Evolutionary conservation across 225 moss, liverwort and hornwort species (phyloP).

Genomic region (Neckera pumila): DNA sequence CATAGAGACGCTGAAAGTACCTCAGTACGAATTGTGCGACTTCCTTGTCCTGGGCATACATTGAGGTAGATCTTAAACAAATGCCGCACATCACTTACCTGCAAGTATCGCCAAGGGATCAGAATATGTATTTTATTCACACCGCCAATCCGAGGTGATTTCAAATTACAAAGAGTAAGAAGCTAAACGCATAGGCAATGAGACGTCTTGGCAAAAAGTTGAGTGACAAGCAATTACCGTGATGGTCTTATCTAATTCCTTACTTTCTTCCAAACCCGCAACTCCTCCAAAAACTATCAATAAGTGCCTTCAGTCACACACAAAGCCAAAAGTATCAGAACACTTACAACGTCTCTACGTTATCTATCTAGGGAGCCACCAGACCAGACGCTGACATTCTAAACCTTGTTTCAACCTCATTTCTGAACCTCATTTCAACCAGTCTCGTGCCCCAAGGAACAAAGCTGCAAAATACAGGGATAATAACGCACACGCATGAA

Average conservation of each 20-base stretch:
- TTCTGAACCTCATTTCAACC: neutral
- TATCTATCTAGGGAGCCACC: neutral
- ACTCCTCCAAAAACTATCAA: slow-evolving; percentile 83
- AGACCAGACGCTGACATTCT: neutral
- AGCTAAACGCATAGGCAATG: neutral
- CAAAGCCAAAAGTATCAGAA: neutral
- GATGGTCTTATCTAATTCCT: slow-evolving; percentile 53
- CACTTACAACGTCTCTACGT: neutral
- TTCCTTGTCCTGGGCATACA: slow-evolving; percentile 76
- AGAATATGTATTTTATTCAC: neutral
- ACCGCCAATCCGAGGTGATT: neutral
- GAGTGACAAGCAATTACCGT: slow-evolving; percentile 25
- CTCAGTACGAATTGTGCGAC: slow-evolving; percentile 78
- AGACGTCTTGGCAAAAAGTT: neutral
- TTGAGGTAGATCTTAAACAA: slow-evolving; percentile 71
- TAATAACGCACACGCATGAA: neutral
- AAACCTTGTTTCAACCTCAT: neutral
- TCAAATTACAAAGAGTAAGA: neutral
- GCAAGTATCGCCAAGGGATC: neutral
- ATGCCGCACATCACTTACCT: slow-evolving; percentile 57
- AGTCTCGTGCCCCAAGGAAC: neutral
- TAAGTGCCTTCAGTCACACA: slow-evolving; percentile 41
- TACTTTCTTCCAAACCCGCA: slow-evolving; percentile 67
- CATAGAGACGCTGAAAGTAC: slow-evolving; percentile 5
- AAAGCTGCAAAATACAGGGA: neutral